Percentiles rank a stretch among this genome's conserved stretches.
Evolutionary conservation across 2,329 filamentous ascomycete genomes (phyloP).

Genomic region (Aspergillus pseudoglaucus): DNA sequence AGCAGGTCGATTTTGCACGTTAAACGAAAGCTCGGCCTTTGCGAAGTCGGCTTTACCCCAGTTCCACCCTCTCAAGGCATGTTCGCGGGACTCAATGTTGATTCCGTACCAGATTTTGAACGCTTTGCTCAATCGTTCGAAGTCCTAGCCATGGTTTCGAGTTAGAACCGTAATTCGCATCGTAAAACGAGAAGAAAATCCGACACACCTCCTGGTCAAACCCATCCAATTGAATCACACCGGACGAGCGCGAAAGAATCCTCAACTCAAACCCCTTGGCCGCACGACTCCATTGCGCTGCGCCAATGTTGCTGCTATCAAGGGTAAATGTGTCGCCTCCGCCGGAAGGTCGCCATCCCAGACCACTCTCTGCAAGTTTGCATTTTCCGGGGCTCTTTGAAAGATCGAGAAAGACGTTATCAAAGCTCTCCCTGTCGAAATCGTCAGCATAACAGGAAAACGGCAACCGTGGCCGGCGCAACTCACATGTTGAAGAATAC

Average conservation of each 20-base stretch:
- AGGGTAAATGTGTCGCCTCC: slow-evolving; percentile 92
- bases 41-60: slow-evolving; percentile 98
- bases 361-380: slow-evolving; percentile 85
- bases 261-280: slow-evolving; percentile 91
- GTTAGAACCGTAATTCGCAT: neutral
- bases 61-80: slow-evolving; percentile 94
- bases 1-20: slow-evolving; percentile 89
- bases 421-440: slow-evolving; percentile 72
- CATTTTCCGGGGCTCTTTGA: slow-evolving; percentile 90
- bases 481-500: slow-evolving; percentile 29
- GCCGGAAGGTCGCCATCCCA: slow-evolving; percentile 87
- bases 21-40: slow-evolving; percentile 92
- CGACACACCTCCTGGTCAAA: slow-evolving; percentile 73
- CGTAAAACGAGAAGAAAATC: neutral
- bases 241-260: slow-evolving; percentile 75
- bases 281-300: slow-evolving; percentile 90
- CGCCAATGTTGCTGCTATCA: slow-evolving; percentile 75
- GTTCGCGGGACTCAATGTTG: slow-evolving; percentile 84
- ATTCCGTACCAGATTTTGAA: slow-evolving; percentile 99
- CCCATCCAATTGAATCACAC: slow-evolving; percentile 87
- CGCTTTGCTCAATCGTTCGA: slow-evolving; percentile 80
- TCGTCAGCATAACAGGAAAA: slow-evolving; percentile 6
- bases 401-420: slow-evolving; percentile 92
- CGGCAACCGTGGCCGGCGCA: neutral
- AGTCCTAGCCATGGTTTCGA: slow-evolving; percentile 52